Evolutionary conservation across 306 rosid species (phyloP).

Genomic region (Trifolium repens): DNA sequence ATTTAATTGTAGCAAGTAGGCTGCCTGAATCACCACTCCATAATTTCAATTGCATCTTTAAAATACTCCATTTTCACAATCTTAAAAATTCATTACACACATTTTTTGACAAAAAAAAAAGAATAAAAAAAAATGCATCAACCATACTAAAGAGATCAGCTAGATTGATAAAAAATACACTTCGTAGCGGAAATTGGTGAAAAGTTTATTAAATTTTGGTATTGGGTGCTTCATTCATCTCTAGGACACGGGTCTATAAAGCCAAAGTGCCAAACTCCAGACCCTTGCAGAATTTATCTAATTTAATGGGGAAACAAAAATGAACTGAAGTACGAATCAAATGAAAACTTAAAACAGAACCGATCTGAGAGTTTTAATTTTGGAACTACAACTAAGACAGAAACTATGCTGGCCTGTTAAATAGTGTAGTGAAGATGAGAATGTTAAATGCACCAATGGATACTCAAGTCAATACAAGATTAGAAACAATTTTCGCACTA

Average conservation of each 20-base stretch:
- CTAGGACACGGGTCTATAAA: slow-evolving; percentile 53
- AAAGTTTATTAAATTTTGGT: slow-evolving; percentile 41
- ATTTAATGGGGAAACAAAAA: not conserved
- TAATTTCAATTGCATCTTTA: not conserved
- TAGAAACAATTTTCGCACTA: not conserved
- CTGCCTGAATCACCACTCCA: slow-evolving; percentile 42
- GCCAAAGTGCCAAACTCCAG: slow-evolving; percentile 93
- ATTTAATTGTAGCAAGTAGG: slow-evolving; percentile 50
- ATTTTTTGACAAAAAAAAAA: not conserved
- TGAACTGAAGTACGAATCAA: not conserved
- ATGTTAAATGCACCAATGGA: not conserved
- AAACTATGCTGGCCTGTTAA: not conserved
- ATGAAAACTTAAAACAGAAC: not conserved
- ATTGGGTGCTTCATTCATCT: slow-evolving; percentile 90
- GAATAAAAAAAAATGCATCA: not conserved
- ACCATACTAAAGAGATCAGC: slow-evolving; percentile 33
- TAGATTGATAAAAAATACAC: not conserved
- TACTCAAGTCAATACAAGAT: not conserved
- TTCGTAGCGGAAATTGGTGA: slow-evolving; percentile 32
- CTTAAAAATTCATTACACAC: not conserved
- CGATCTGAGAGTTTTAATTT: not conserved
- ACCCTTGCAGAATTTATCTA: slow-evolving; percentile 46
- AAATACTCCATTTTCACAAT: not conserved
- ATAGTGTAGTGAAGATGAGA: not conserved
- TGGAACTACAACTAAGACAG: not conserved